phyloP scores from a whole-genome alignment of 352 stramenopile species.

The Phytophthora idaei region DNA sequence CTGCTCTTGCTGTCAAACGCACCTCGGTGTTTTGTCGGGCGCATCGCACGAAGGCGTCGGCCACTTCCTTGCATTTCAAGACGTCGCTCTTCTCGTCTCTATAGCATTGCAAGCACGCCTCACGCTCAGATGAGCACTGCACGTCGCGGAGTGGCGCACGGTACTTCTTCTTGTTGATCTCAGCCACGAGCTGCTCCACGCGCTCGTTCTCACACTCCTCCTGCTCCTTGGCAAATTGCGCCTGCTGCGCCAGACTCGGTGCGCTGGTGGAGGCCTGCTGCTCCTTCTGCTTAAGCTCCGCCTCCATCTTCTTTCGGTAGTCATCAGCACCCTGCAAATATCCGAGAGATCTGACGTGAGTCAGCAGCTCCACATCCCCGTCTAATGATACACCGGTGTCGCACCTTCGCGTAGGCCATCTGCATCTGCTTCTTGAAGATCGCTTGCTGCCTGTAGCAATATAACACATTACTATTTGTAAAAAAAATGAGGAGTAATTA shows the following conservation, averaged over 20 bases:
- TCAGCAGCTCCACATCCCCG: neutral
- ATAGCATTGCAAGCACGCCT: slow-evolving; percentile 89
- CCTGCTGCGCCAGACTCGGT: slow-evolving; percentile 49
- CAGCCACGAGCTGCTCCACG: slow-evolving; percentile 76
- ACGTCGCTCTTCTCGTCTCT: slow-evolving; percentile 80
- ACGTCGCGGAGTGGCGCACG: slow-evolving; percentile 80
- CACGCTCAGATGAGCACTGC: slow-evolving; percentile 77
- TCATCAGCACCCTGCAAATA: slow-evolving; percentile 63
- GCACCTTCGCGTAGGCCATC: slow-evolving; percentile 77
- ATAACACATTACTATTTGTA: slow-evolving; percentile 3
- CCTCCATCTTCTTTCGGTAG: slow-evolving; percentile 66
- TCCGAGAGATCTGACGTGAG: slow-evolving; percentile 8
- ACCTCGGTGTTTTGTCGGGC: slow-evolving; percentile 84
- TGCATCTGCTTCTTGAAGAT: slow-evolving; percentile 77
- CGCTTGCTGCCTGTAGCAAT: slow-evolving; percentile 51
- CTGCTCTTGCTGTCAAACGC: slow-evolving; percentile 8
- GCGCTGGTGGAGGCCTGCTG: neutral
- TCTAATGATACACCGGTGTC: neutral
- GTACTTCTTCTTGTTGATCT: slow-evolving; percentile 88
- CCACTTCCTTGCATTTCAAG: slow-evolving; percentile 86
- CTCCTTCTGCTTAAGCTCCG: slow-evolving; percentile 48
- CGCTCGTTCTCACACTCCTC: slow-evolving; percentile 69
- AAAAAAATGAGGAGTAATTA: neutral
- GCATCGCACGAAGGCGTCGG: slow-evolving; percentile 84
- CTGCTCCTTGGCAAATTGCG: slow-evolving; percentile 70